Evolutionary conservation across 2,329 filamentous ascomycete species (phyloP).

Genomic region (Graphiopsis chlorocephala): DNA sequence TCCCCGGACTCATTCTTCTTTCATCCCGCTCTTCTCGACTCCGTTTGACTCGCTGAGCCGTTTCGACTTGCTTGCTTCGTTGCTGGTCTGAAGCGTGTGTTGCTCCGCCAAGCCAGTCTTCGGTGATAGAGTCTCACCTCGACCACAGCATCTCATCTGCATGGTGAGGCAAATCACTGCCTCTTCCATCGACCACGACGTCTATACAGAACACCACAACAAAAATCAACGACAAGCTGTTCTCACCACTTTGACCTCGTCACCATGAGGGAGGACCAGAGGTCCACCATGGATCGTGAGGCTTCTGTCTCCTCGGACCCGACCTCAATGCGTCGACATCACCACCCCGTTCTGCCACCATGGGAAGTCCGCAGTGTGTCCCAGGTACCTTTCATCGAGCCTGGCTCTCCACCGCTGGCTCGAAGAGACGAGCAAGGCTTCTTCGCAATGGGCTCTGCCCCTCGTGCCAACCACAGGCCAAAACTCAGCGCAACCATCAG

Average conservation of each 20-base stretch:
- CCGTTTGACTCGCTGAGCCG: neutral
- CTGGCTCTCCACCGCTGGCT: conserved; percentile 15
- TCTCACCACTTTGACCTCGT: neutral
- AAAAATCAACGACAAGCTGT: neutral
- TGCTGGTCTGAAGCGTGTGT: neutral
- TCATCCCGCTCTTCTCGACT: neutral
- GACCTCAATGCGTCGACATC: neutral
- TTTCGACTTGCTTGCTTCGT: neutral
- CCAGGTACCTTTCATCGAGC: conserved; percentile 19
- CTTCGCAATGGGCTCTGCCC: neutral
- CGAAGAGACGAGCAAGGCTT: conserved; percentile 14
- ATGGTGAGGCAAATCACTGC: neutral
- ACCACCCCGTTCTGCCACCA: conserved; percentile 15
- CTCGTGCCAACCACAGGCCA: neutral
- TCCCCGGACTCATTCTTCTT: neutral
- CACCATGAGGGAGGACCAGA: neutral
- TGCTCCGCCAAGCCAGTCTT: neutral
- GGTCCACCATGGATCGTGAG: neutral
- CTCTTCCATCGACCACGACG: neutral
- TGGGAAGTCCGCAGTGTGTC: conserved; percentile 21
- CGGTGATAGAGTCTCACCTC: neutral
- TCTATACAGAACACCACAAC: neutral
- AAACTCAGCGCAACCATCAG: neutral
- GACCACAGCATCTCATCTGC: neutral
- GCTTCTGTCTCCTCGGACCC: neutral